phyloP scores from a whole-genome alignment of 768 basidiomycete species.

The Pleurotus tuber-regium region DNA sequence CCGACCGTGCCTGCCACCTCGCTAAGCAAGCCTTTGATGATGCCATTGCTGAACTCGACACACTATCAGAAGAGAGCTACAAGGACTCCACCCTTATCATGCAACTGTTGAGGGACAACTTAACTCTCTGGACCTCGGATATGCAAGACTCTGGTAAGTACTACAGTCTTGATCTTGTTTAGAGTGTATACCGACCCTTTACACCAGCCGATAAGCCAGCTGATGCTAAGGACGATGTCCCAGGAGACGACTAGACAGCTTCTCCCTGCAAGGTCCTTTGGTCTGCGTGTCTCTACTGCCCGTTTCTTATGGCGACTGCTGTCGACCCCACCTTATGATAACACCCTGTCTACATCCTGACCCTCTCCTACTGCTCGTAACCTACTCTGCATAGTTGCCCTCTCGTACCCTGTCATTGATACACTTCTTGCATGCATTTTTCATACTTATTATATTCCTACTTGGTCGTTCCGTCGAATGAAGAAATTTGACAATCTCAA shows the following conservation, averaged over 20 bases:
- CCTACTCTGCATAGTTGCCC: slow-evolving; percentile 13
- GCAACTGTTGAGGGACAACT: slow-evolving; percentile 96
- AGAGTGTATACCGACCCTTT: slow-evolving; percentile 13
- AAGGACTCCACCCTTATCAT: slow-evolving; percentile 98
- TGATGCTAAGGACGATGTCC: slow-evolving; percentile 68
- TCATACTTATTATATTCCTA: slow-evolving; percentile 10
- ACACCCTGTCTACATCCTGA: slow-evolving; percentile 28
- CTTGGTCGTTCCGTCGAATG: slow-evolving; percentile 2
- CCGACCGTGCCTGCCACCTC: slow-evolving; percentile 96
- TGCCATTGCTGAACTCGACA: slow-evolving; percentile 98
- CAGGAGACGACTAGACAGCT: slow-evolving; percentile 60
- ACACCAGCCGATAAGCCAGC: slow-evolving; percentile 60
- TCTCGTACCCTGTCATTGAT: slow-evolving; percentile 6
- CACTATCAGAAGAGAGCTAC: slow-evolving; percentile 97
- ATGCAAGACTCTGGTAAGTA: slow-evolving; percentile 88
- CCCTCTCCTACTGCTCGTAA: slow-evolving; percentile 10
- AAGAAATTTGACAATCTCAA: background rate
- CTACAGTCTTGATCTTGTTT: background rate
- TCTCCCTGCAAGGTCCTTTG: background rate
- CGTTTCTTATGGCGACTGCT: slow-evolving; percentile 19
- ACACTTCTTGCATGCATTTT: slow-evolving; percentile 10
- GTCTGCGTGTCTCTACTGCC: slow-evolving; percentile 8
- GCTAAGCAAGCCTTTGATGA: slow-evolving; percentile 99
- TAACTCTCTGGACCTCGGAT: slow-evolving; percentile 97
- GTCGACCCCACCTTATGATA: slow-evolving; percentile 19